These are phyloP conservation scores for Butyriboletus loyo DNA, from an alignment of 768 basidiomycete species.

Conservation along the genomic window DNA sequence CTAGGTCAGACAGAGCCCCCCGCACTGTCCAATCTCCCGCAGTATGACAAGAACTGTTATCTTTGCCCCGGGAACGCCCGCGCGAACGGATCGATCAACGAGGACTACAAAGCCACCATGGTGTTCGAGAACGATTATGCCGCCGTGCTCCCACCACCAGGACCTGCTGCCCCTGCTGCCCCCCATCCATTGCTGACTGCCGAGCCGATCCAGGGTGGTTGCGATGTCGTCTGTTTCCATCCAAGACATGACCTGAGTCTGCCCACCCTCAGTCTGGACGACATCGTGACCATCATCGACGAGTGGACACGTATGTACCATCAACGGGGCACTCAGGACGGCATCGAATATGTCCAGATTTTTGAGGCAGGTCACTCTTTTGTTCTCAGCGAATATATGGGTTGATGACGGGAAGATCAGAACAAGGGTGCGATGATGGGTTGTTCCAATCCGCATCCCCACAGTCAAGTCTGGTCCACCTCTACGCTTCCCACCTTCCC, in stretches of 20 bases:
- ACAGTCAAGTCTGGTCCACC: conserved; percentile 86
- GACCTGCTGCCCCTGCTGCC: conserved; percentile 47
- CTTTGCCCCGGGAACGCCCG: conserved; percentile 85
- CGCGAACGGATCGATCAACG: conserved; percentile 68
- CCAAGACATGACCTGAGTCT: conserved; percentile 85
- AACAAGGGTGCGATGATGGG: conserved; percentile 96
- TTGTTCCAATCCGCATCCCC: conserved; percentile 91
- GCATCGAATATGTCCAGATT: conserved; percentile 80
- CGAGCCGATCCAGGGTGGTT: conserved; percentile 75
- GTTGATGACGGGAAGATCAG: conserved; percentile 34
- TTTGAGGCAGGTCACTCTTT: conserved; percentile 60
- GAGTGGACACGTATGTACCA: conserved; percentile 73
- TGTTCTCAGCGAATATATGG: not conserved
- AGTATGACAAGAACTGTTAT: conserved; percentile 74
- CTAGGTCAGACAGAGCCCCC: conserved; percentile 78
- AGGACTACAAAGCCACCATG: conserved; percentile 61
- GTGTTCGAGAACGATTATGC: conserved; percentile 83
- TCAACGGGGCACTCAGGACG: conserved; percentile 56
- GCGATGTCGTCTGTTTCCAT: conserved; percentile 86
- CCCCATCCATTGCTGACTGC: conserved; percentile 60
- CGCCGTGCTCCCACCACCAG: conserved; percentile 66
- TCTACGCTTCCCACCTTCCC: conserved; percentile 70
- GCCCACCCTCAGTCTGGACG: conserved; percentile 54
- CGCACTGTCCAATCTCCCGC: conserved; percentile 48
- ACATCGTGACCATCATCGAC: conserved; percentile 62